A percentile compares a stretch with the other conserved stretches of the same genome.
Evolutionary conservation across 2,329 filamentous ascomycete genomes (phyloP).

Genomic region (Epichloe gansuensis): DNA sequence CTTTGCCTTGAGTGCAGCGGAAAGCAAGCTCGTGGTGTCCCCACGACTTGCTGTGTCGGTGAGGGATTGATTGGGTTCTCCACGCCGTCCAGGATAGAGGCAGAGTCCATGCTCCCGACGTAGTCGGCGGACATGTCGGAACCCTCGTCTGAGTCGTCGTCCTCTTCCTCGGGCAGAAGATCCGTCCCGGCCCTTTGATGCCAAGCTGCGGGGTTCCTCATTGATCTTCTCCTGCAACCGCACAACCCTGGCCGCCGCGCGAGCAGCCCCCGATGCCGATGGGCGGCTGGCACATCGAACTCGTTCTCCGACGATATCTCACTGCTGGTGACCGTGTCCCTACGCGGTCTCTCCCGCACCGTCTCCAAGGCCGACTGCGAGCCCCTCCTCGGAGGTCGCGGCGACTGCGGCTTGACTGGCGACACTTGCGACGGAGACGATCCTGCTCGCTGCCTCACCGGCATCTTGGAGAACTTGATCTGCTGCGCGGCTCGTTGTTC

Average conservation of each 20-base stretch:
- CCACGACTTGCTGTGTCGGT: conserved; percentile 45
- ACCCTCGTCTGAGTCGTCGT: conserved; percentile 47
- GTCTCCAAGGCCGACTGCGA: conserved; percentile 61
- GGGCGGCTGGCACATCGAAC: conserved; percentile 54
- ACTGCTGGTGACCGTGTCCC: conserved; percentile 71
- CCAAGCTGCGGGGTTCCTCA: conserved; percentile 25
- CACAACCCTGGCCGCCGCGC: conserved; percentile 36
- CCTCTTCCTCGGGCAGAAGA: conserved; percentile 44
- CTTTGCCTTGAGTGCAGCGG: conserved; percentile 61
- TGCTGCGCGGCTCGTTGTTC: conserved; percentile 71
- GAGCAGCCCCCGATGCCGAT: conserved; percentile 50
- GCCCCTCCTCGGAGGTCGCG: conserved; percentile 44
- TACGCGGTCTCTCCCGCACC: conserved; percentile 54
- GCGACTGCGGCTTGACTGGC: conserved; percentile 44
- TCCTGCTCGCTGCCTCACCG: conserved; percentile 70
- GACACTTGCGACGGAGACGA: conserved; percentile 74
- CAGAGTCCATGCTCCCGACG: conserved; percentile 56
- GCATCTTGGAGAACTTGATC: conserved; percentile 95
- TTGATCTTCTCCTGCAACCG: conserved; percentile 27
- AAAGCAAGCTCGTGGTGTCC: conserved; percentile 57
- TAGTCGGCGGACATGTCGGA: conserved; percentile 55
- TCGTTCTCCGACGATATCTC: conserved; percentile 78
- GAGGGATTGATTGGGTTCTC: conserved; percentile 45
- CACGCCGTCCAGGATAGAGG: conserved; percentile 56
- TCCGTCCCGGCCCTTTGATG: conserved; percentile 35